phyloP scores from a whole-genome alignment of 2,329 filamentous ascomycete species.

The Penicillium fuscoglaucum region DNA sequence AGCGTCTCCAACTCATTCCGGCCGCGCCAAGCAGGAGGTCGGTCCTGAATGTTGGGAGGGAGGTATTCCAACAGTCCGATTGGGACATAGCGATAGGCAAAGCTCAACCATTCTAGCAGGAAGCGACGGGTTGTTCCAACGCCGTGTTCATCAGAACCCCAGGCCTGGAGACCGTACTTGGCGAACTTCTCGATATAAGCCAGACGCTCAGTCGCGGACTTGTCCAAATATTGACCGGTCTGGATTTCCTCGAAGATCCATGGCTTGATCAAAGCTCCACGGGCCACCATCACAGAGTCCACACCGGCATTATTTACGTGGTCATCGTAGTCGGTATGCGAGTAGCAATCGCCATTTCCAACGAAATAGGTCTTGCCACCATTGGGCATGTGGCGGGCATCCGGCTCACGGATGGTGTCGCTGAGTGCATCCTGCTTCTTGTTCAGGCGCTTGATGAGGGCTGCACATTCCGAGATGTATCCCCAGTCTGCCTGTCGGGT shows the following conservation, averaged over 20 bases:
- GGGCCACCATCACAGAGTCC: conserved; percentile 95
- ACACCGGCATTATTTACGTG: conserved; percentile 76
- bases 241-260: conserved; percentile 98
- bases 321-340: conserved; percentile 80
- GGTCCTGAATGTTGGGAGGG: conserved; percentile 83
- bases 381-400: conserved; percentile 70
- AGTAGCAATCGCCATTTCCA: conserved; percentile 96
- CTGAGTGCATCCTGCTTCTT: conserved; percentile 62
- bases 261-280: conserved; percentile 93
- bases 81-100: conserved; percentile 87
- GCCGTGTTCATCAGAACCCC: conserved; percentile 94
- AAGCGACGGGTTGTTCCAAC: conserved; percentile 89
- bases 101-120: conserved; percentile 93
- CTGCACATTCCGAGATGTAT: conserved; percentile 88
- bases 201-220: conserved; percentile 83
- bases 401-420: conserved; percentile 77
- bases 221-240: conserved; percentile 90
- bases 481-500: conserved; percentile 89
- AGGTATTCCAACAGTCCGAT: conserved; percentile 84
- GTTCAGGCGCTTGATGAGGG: conserved; percentile 79
- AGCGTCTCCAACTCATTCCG: conserved; percentile 92
- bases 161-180: conserved; percentile 86
- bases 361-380: conserved; percentile 81
- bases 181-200: conserved; percentile 84
- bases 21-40: conserved; percentile 79